Conservation (phyloP, 1,284 basidiomycete genomes). For the Porodaedalea pini region DNA sequence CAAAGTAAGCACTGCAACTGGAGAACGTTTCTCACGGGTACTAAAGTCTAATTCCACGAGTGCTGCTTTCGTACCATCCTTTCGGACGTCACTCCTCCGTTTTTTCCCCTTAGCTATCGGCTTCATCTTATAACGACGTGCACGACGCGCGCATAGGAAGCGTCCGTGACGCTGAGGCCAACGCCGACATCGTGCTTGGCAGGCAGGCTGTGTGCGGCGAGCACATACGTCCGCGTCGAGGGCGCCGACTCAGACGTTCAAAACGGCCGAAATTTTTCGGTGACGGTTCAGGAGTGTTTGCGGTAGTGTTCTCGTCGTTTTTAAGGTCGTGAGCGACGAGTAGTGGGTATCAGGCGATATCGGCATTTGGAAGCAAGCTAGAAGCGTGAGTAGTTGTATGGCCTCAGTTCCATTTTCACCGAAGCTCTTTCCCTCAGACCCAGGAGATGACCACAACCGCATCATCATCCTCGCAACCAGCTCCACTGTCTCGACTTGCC, state of each 20-base stretch:
- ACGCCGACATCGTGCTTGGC: constrained; percentile 2
- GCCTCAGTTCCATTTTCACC: neutral
- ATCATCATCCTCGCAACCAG: constrained; percentile 7
- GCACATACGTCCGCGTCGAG: neutral
- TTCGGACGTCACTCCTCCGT: neutral
- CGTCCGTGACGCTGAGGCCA: neutral
- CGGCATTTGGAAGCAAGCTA: neutral
- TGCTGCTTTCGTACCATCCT: neutral
- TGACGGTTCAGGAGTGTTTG: neutral
- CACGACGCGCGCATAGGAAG: neutral
- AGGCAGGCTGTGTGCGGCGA: neutral
- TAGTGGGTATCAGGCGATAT: no score
- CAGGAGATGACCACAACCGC: constrained; percentile 14
- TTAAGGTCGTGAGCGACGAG: neutral
- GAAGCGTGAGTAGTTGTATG: neutral
- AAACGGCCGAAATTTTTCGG: neutral
- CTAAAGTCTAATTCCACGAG: neutral
- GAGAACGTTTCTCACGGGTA: neutral
- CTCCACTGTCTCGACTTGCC: constrained; percentile 17
- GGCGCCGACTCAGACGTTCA: neutral
- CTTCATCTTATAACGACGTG: neutral
- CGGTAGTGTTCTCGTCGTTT: neutral
- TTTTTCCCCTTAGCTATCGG: neutral
- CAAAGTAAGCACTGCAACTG: neutral
- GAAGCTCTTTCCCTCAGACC: neutral